Conservation (phyloP, 2,329 filamentous ascomycete species). For the Monilinia fructicola region DNA sequence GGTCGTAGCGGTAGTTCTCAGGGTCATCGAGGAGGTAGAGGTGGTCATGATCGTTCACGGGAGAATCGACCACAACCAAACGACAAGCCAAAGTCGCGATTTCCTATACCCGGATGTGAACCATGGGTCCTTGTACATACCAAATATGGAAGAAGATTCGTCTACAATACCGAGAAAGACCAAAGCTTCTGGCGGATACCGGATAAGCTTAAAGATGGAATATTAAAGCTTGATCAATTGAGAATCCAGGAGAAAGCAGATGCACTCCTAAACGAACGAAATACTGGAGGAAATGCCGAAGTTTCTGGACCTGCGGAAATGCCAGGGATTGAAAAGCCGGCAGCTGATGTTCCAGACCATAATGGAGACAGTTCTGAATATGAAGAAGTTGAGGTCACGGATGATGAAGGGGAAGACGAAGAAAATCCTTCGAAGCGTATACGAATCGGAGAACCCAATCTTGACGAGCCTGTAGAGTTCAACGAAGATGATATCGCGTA, state of each 20-base stretch:
- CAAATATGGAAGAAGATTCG: conserved; percentile 84
- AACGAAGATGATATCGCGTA: conserved; percentile 93
- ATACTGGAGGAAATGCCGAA: conserved; percentile 34
- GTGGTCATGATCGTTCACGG: conserved; percentile 52
- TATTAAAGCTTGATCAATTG: conserved; percentile 70
- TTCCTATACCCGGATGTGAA: conserved; percentile 74
- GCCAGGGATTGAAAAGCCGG: conserved; percentile 27
- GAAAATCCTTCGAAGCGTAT: conserved; percentile 52
- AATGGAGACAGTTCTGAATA: conserved; percentile 66
- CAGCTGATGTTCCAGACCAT: conserved; percentile 36
- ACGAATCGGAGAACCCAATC: conserved; percentile 46
- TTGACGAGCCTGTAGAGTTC: conserved; percentile 66
- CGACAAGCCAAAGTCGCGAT: conserved; percentile 80
- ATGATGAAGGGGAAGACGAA: conserved; percentile 53
- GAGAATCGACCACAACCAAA: conserved; percentile 58
- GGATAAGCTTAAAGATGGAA: conserved; percentile 77
- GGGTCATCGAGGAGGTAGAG: conserved; percentile 50
- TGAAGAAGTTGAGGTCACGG: conserved; percentile 50
- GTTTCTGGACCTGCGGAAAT: conserved; percentile 35
- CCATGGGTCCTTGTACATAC: conserved; percentile 95
- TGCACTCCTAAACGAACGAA: conserved; percentile 33
- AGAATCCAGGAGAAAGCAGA: conserved; percentile 60
- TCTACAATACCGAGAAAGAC: conserved; percentile 82
- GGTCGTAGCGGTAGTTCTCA: conserved; percentile 45
- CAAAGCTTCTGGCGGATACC: conserved; percentile 96